Evolutionary conservation across 73 alveolate species (phyloP), one percentile per base, ranked within the genome.

Genomic region (Paraurostyla sp.): DNA sequence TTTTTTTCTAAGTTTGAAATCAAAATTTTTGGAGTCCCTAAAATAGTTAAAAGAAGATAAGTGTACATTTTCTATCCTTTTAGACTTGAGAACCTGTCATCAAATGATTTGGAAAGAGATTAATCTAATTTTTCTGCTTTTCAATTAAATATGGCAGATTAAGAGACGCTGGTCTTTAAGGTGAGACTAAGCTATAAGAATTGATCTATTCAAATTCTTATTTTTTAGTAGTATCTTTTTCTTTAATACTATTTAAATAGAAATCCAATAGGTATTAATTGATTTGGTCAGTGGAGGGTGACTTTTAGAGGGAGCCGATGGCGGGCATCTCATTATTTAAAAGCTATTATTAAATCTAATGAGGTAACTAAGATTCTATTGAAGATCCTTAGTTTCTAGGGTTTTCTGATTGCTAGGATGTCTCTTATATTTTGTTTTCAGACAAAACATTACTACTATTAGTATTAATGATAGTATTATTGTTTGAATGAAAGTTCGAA

Each of bases 401-500:
- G 13, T 52, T 9, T 52, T 52, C 36, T 9, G 69, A 18, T 9
- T 45, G 57, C 22, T 13, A 18, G 9, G 9, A 45, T 13, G 22
- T 45, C 18, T 45, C 57, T 45, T 18, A 45, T 13, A 15, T 15
- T 54, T 7, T 30, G 51, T 30, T n/a, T n/a, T n/a, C n/a, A n/a
- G n/a, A n/a, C n/a, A n/a, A n/a, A 6, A 4, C 4, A 9, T 60
- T 50, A 27, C 7, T 60, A 6, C 3, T 13, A 60, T 45, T 60
- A 60, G 78, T 60, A 60, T 60, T 60, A 60, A 60, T 60, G 78
- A 60, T 60, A 60, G 78, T 60, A 60, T 60, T 60, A 60, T 33
- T 60, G 50, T 60, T 60, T 60, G 50, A 33, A 29, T 29, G 22
- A 33, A 29, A 60, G 25, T 13, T 60, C 22, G 51, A 9, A 60